Conservation (phyloP, 2,329 filamentous ascomycete genomes). For the Ramularia endophylla region DNA sequence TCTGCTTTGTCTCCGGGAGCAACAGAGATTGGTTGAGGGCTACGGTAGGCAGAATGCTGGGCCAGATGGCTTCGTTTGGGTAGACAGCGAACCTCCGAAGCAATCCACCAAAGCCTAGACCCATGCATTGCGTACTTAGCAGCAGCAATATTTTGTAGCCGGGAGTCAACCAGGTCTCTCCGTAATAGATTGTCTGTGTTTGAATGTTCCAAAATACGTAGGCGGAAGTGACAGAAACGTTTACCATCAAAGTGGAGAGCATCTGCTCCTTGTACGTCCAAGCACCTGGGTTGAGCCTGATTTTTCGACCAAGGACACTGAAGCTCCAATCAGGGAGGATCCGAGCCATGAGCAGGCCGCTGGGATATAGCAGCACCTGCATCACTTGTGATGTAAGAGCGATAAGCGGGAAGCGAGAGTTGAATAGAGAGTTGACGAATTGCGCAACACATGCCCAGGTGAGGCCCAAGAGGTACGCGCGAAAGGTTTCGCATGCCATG, state of each 20-base stretch:
- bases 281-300: conserved; percentile 52
- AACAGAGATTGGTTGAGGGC: no score
- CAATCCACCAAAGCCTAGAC: conserved; percentile 77
- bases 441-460: conserved; percentile 23
- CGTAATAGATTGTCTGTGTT: conserved; percentile 5
- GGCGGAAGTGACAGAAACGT: conserved; percentile 35
- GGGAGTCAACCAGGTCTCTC: no score
- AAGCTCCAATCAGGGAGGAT: conserved; percentile 50
- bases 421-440: conserved; percentile 29
- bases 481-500: conserved; percentile 28
- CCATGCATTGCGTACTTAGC: conserved; percentile 38
- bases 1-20: no score
- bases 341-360: conserved; percentile 51
- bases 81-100: conserved; percentile 74
- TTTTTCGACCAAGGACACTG: conserved; percentile 48
- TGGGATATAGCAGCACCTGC: conserved; percentile 28
- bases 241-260: conserved; percentile 59
- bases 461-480: conserved; percentile 29
- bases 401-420: conserved; percentile 28
- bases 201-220: conserved; percentile 4
- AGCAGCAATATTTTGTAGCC: conserved; percentile 7
- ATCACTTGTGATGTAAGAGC: conserved; percentile 27
- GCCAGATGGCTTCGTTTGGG: conserved; percentile 86
- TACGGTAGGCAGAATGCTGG: conserved; percentile 29
- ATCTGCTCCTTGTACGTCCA: conserved; percentile 61